Evolutionary conservation across 495 filamentous ascomycete genomes (phyloP), one percentile per base, ranked within the genome.

Genomic region (Choiromyces venosus): DNA sequence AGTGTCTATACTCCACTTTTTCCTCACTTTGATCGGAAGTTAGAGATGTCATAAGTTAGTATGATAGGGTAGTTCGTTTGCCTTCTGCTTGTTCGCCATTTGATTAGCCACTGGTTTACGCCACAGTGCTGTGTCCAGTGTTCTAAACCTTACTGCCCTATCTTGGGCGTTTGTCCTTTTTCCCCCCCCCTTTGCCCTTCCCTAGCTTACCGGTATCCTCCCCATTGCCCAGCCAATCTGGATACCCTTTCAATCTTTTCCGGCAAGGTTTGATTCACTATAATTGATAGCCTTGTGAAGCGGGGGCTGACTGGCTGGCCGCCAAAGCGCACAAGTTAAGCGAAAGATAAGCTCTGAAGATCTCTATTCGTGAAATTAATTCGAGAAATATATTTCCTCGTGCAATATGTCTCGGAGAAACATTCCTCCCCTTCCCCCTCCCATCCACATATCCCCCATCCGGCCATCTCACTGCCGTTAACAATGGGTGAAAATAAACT

Each of bases 371-470:
- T 5, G 46, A 29, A 29, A 56, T 56, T 10, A 4, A 56, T 29
- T 56, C 46, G n/a, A 29, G n/a, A 29, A 29, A 29, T 56, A 12
- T 29, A n/a, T 56, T n/a, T 56, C 9, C n/a, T 56, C n/a, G 16
- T 8, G 67, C 7, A 40, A 65, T 42, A 37, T 72, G 40, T 68
- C 73, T 68, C 65, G 73, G 65, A 75, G 65, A 74, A 74, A 68
- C 65, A 25, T 74, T 75, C 65, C 37, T 68, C 65, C 73, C 35
- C 37, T 65, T 19, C 42, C 18, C 33, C 18, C 10, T 44, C n/a
- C n/a, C n/a, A n/a, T n/a, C n/a, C n/a, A n/a, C n/a, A n/a, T n/a
- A n/a, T 16, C 10, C n/a, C 2, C 5, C 46, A 21, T 56, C 46
- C n/a, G n/a, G 16, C 40, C 1, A 3, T 42, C 40, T 12, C 46